phyloP scores from a whole-genome alignment of 225 moss, liverwort and hornwort genomes.

The Rhytidiadelphus loreus region DNA sequence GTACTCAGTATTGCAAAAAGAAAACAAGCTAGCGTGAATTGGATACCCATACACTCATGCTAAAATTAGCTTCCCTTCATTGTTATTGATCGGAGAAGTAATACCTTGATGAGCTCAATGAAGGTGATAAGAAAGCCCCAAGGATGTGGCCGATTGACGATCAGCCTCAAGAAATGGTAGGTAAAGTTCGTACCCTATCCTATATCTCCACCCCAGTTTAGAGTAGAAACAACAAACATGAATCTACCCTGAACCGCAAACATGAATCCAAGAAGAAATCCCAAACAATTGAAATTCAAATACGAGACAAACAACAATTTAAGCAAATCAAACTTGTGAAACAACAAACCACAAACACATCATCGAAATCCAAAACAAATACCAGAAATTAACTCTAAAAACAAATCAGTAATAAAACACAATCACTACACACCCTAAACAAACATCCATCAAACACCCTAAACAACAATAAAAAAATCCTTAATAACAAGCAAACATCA shows the following conservation, averaged over 20 bases:
- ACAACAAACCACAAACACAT: too few species aligned
- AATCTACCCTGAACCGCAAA: background rate
- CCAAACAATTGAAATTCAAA: background rate
- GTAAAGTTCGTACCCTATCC: background rate
- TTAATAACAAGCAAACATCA: too few species aligned
- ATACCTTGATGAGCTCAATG: slow-evolving; percentile 92
- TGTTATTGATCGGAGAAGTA: background rate
- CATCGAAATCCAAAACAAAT: too few species aligned
- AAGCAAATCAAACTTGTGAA: too few species aligned
- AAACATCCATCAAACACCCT: too few species aligned
- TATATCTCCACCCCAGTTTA: too few species aligned
- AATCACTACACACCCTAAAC: too few species aligned
- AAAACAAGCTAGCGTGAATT: background rate
- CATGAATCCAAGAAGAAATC: background rate
- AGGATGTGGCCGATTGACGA: slow-evolving; percentile 93
- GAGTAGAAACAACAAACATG: background rate
- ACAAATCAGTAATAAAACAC: too few species aligned
- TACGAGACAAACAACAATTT: background rate
- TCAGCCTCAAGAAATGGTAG: slow-evolving; percentile 20
- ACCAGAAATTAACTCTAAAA: too few species aligned
- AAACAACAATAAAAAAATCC: too few species aligned
- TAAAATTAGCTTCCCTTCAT: background rate
- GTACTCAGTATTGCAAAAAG: background rate
- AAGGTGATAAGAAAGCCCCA: slow-evolving; percentile 95
- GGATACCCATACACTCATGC: background rate